A percentile compares a stretch with the other conserved stretches of the same genome.
These are phyloP conservation scores for Phytophthora sp. DNA, from an alignment of 352 stramenopile genomes.

Conservation along the genomic window DNA sequence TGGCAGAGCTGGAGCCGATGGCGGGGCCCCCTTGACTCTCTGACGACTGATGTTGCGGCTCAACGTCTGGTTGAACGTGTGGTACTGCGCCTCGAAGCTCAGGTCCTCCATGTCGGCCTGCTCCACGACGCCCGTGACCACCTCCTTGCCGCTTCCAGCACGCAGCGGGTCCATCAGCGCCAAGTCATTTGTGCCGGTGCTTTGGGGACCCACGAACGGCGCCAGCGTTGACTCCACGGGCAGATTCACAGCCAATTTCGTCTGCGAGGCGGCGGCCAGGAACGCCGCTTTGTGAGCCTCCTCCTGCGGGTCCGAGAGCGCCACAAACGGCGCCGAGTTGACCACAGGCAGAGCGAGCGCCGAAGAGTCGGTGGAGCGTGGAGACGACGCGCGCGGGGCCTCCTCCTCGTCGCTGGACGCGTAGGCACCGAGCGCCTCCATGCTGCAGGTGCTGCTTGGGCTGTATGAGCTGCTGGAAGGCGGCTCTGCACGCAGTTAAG, in stretches of 20 bases:
- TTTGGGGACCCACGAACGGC: constrained; percentile 48
- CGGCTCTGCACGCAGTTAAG: not conserved
- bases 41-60: constrained; percentile 30
- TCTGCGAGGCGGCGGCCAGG: constrained; percentile 38
- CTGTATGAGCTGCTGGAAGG: not conserved
- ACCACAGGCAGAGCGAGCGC: constrained; percentile 40
- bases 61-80: constrained; percentile 69
- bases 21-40: constrained; percentile 33
- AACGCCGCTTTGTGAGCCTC: constrained; percentile 42
- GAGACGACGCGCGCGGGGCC: not conserved
- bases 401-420: constrained; percentile 59
- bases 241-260: constrained; percentile 65
- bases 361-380: constrained; percentile 16
- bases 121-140: constrained; percentile 82
- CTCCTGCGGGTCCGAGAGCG: constrained; percentile 32
- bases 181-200: constrained; percentile 3
- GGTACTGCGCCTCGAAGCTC: constrained; percentile 84
- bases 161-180: constrained; percentile 35
- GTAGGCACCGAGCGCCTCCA: constrained; percentile 58
- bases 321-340: constrained; percentile 63
- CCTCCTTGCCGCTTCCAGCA: constrained; percentile 66
- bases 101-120: constrained; percentile 72
- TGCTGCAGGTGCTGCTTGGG: constrained; percentile 6
- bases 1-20: constrained; percentile 26
- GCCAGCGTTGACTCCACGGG: constrained; percentile 72